phyloP scores from a whole-genome alignment of 1,139 yeast genomes.

The Nakaseomyces bracarensis region DNA sequence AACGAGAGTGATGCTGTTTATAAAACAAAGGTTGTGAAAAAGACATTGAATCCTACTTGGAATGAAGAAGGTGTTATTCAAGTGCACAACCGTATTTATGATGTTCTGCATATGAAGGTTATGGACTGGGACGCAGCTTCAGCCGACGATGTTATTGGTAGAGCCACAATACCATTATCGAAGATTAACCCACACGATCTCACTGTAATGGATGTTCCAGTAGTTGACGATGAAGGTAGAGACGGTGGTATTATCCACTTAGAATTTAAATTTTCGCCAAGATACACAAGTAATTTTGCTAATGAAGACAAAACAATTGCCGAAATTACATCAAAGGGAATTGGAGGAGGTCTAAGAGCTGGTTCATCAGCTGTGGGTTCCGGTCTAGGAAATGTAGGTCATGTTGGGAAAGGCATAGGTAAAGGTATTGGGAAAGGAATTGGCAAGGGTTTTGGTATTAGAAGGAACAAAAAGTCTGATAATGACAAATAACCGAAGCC shows the following conservation, averaged over 20 bases:
- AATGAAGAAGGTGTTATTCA: slow-evolving; percentile 50
- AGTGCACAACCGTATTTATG: slow-evolving; percentile 52
- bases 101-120: slow-evolving; percentile 49
- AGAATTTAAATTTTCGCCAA: slow-evolving; percentile 58
- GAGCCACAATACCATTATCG: slow-evolving; percentile 49
- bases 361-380: slow-evolving; percentile 35
- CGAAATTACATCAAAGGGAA: slow-evolving; percentile 35
- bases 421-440: slow-evolving; percentile 1
- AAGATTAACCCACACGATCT: slow-evolving; percentile 53
- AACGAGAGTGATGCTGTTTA: slow-evolving; percentile 46
- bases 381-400: slow-evolving; percentile 37
- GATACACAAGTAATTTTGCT: slow-evolving; percentile 41
- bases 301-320: slow-evolving; percentile 32
- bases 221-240: slow-evolving; percentile 38
- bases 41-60: slow-evolving; percentile 83
- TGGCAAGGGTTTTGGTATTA: slow-evolving; percentile 4
- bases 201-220: slow-evolving; percentile 45
- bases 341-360: slow-evolving; percentile 33
- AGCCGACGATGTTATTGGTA: slow-evolving; percentile 73
- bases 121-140: slow-evolving; percentile 93
- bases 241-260: slow-evolving; percentile 60
- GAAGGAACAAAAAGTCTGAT: not conserved
- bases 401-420: slow-evolving; percentile 11
- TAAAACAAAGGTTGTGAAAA: slow-evolving; percentile 75
- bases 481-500: not conserved